Conservation (phyloP, 2,329 filamentous ascomycete species). For the Aspergillus ustus region DNA sequence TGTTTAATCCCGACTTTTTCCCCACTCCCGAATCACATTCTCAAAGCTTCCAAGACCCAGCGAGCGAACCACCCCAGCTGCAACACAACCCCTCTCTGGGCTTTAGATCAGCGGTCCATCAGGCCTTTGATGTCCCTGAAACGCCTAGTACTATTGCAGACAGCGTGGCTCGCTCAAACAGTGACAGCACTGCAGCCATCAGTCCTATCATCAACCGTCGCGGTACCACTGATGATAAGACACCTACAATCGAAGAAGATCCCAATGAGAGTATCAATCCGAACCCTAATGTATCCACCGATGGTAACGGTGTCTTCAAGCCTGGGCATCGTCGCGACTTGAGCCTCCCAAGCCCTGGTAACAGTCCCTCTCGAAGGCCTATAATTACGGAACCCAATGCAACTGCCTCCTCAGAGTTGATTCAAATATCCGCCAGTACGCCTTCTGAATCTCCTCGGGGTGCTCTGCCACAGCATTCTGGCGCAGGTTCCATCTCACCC, state of each 20-base stretch:
- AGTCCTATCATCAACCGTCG: constrained; percentile 65
- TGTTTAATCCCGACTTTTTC: constrained; percentile 38
- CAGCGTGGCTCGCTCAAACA: constrained; percentile 63
- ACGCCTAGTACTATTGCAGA: constrained; percentile 59
- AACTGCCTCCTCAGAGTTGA: constrained; percentile 49
- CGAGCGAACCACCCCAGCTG: constrained; percentile 37
- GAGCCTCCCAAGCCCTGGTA: constrained; percentile 61
- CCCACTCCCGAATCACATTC: constrained; percentile 19
- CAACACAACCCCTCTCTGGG: constrained; percentile 59
- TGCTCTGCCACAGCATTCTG: constrained; percentile 9
- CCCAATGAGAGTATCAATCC: constrained; percentile 46
- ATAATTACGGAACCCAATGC: constrained; percentile 52
- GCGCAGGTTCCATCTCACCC: neutral
- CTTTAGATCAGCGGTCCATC: constrained; percentile 65
- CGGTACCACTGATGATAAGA: constrained; percentile 45
- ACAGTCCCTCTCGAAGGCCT: constrained; percentile 66
- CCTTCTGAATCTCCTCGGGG: constrained; percentile 32
- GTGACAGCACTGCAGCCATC: constrained; percentile 65
- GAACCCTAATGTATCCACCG: constrained; percentile 32
- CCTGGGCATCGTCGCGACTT: constrained; percentile 62
- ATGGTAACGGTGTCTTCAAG: constrained; percentile 46
- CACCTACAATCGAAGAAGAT: constrained; percentile 63
- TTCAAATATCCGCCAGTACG: constrained; percentile 47
- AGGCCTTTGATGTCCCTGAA: constrained; percentile 66
- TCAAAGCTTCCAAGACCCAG: constrained; percentile 21